phyloP scores from a whole-genome alignment of 331 rosid genomes.

The Acacia concinna region DNA sequence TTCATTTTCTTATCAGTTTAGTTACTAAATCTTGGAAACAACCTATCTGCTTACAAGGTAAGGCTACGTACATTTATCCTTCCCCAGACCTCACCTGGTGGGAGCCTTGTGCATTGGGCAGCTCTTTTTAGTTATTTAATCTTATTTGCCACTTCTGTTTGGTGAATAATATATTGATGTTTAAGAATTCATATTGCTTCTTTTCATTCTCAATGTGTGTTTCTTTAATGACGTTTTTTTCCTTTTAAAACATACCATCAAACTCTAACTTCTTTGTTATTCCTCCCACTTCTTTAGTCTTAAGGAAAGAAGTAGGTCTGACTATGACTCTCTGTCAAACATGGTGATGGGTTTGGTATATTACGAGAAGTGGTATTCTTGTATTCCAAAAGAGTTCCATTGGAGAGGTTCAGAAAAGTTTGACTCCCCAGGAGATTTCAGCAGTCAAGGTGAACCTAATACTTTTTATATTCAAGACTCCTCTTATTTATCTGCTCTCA shows the following conservation, averaged over 20 bases:
- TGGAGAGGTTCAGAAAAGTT: conserved; percentile 51
- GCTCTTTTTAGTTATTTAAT: neutral
- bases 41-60: no score
- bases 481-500: conserved; percentile 41
- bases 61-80: no score
- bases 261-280: conserved; percentile 2
- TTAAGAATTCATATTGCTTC: neutral
- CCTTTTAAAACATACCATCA: neutral
- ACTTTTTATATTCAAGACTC: neutral
- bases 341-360: conserved; percentile 63
- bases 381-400: conserved; percentile 58
- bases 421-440: neutral
- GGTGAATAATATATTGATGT: neutral
- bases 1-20: no score
- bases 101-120: no score
- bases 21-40: neutral
- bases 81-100: no score
- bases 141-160: neutral
- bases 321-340: conserved; percentile 50
- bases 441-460: no score
- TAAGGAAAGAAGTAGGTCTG: conserved; percentile 46
- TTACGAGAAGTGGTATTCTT: conserved; percentile 69
- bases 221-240: conserved; percentile 17
- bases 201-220: conserved; percentile 17
- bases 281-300: conserved; percentile 42